Evolutionary conservation across 2,329 filamentous ascomycete genomes (phyloP).

Genomic region (Sphaceloma murrayae): DNA sequence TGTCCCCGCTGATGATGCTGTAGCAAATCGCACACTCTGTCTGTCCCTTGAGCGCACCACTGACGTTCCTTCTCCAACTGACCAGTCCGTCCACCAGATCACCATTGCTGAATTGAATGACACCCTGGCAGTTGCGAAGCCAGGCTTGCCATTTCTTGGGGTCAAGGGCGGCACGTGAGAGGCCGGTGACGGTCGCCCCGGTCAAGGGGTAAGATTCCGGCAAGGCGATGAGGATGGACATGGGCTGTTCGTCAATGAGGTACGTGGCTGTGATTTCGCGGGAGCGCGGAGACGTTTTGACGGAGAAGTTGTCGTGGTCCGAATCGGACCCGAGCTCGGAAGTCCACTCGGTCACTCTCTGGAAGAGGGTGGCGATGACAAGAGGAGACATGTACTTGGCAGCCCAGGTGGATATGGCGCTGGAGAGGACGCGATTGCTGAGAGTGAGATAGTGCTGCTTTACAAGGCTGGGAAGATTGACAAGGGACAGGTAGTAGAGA

Average conservation of each 20-base stretch:
- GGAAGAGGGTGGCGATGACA: constrained; percentile 55
- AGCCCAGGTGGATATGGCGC: constrained; percentile 75
- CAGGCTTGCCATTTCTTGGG: constrained; percentile 90
- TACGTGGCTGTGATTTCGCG: constrained; percentile 77
- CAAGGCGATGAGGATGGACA: constrained; percentile 71
- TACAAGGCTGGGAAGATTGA: constrained; percentile 66
- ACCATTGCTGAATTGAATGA: constrained; percentile 63
- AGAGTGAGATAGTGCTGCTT: constrained; percentile 79
- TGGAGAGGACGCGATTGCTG: constrained; percentile 66
- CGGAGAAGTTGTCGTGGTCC: constrained; percentile 46
- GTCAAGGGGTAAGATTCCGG: constrained; percentile 77
- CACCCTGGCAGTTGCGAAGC: constrained; percentile 79
- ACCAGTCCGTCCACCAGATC: constrained; percentile 78
- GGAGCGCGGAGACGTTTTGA: constrained; percentile 63
- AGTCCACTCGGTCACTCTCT: constrained; percentile 60
- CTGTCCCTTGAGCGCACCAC: constrained; percentile 81
- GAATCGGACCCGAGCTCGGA: constrained; percentile 31
- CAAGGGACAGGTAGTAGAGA: constrained; percentile 73
- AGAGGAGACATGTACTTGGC: constrained; percentile 67
- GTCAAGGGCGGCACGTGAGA: constrained; percentile 76
- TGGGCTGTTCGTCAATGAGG: constrained; percentile 76
- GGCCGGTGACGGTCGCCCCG: constrained; percentile 61
- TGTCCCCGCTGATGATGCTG: constrained; percentile 80
- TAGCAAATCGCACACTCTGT: constrained; percentile 96
- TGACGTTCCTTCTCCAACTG: constrained; percentile 78